phyloP scores from a whole-genome alignment of 1,284 basidiomycete species.

The Earliella scabrosa region DNA sequence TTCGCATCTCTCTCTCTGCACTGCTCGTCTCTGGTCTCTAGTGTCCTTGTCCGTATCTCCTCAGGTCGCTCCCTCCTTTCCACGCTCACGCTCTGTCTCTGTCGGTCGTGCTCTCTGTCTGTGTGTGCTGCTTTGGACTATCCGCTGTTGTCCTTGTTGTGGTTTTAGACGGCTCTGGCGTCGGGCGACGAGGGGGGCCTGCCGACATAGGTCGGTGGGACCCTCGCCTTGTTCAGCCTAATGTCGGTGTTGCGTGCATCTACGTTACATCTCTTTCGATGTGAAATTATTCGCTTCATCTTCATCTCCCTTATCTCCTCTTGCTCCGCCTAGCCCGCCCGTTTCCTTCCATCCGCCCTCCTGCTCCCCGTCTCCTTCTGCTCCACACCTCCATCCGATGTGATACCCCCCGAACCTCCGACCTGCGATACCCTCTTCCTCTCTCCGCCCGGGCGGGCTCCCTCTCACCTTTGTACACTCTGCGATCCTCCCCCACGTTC shows the following conservation, averaged over 20 bases:
- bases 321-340: background rate
- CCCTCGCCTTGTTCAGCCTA: background rate
- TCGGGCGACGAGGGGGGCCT: background rate
- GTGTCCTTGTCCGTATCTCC: background rate
- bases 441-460: background rate
- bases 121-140: background rate
- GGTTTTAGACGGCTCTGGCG: slow-evolving; percentile 7
- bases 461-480: background rate
- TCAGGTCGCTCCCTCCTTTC: background rate
- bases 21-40: background rate
- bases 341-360: background rate
- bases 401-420: no score
- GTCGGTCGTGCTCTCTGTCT: slow-evolving; percentile 4
- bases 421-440: background rate
- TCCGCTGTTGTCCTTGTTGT: background rate
- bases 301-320: background rate
- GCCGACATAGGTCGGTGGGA: slow-evolving; percentile 12
- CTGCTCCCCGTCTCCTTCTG: slow-evolving; percentile 2
- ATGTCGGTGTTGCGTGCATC: slow-evolving; percentile 8
- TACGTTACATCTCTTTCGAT: slow-evolving; percentile 9
- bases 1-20: no score
- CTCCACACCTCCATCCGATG: background rate
- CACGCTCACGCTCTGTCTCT: background rate
- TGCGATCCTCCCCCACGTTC: background rate
- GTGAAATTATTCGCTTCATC: slow-evolving; percentile 24